Conservation (phyloP, 2,329 filamentous ascomycete species). For the Cordyceps cateniannulata region DNA sequence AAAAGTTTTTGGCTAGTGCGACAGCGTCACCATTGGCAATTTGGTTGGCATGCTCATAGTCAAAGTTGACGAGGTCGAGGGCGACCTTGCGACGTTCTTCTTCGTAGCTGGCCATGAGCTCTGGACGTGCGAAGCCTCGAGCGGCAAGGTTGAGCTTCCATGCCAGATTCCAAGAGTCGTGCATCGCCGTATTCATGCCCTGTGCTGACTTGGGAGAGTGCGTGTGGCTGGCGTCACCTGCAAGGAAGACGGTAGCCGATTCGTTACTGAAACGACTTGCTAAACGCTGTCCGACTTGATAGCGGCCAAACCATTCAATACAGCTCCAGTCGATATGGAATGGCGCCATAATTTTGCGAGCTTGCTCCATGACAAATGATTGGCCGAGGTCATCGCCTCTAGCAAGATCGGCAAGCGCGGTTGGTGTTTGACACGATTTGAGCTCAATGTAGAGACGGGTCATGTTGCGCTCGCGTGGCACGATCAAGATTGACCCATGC, state of each 20-base stretch:
- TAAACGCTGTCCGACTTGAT: slow-evolving; percentile 64
- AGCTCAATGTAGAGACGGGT: slow-evolving; percentile 58
- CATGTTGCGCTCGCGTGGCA: slow-evolving; percentile 66
- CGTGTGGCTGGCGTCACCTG: slow-evolving; percentile 65
- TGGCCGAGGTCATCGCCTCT: slow-evolving; percentile 38
- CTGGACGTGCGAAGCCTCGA: slow-evolving; percentile 47
- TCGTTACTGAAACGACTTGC: slow-evolving; percentile 62
- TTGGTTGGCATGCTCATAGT: slow-evolving; percentile 51
- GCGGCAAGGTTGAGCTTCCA: slow-evolving; percentile 48
- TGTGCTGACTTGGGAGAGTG: slow-evolving; percentile 68
- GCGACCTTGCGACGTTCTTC: slow-evolving; percentile 57
- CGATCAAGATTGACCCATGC: slow-evolving; percentile 64
- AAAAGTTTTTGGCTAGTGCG: slow-evolving; percentile 61
- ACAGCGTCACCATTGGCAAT: slow-evolving; percentile 56
- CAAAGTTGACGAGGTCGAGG: slow-evolving; percentile 52
- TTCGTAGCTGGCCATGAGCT: slow-evolving; percentile 55
- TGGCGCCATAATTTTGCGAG: slow-evolving; percentile 53
- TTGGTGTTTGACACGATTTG: slow-evolving; percentile 36
- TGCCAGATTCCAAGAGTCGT: slow-evolving; percentile 55
- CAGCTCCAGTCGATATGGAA: slow-evolving; percentile 52
- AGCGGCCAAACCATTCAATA: slow-evolving; percentile 66
- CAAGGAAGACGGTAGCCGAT: slow-evolving; percentile 57
- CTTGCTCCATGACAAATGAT: slow-evolving; percentile 64
- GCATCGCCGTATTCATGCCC: slow-evolving; percentile 57
- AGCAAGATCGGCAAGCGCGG: slow-evolving; percentile 28